Evolutionary conservation across 495 filamentous ascomycete species (phyloP).

Genomic region (Neurospora terricola): DNA sequence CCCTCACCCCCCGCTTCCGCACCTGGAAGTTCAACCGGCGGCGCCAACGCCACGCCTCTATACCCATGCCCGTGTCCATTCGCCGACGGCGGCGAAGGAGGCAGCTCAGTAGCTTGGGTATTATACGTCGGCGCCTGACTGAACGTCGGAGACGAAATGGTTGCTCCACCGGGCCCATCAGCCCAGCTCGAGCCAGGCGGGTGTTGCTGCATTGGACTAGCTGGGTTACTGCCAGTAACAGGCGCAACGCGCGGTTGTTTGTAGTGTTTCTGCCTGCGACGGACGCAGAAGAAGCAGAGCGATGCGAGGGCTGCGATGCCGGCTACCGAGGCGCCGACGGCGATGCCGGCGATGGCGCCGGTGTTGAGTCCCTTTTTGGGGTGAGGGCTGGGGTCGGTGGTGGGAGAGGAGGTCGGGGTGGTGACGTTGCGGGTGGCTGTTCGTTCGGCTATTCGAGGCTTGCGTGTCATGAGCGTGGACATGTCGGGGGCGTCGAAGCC

Average conservation of each 20-base stretch:
- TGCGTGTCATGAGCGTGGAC: slow-evolving; percentile 10
- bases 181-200: not conserved
- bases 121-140: not conserved
- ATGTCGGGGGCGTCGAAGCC: slow-evolving; percentile 10
- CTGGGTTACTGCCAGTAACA: not conserved
- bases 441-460: not conserved
- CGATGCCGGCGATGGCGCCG: slow-evolving; percentile 12
- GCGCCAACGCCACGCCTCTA: not conserved
- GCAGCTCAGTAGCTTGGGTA: not conserved
- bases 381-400: too few relatives aligned
- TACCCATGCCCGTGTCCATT: not conserved
- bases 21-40: not conserved
- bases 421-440: slow-evolving; percentile 7
- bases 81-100: too few relatives aligned
- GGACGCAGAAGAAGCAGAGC: slow-evolving; percentile 9
- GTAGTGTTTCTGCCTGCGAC: slow-evolving; percentile 5
- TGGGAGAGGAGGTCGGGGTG: not conserved
- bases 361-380: not conserved
- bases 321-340: not conserved
- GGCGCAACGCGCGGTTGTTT: slow-evolving; percentile 1
- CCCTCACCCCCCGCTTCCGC: not conserved
- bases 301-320: not conserved
- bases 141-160: not conserved
- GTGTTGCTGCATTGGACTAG: not conserved
- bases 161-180: not conserved